phyloP scores from a whole-genome alignment of 2,329 filamentous ascomycete genomes.

The Phoma sp. region DNA sequence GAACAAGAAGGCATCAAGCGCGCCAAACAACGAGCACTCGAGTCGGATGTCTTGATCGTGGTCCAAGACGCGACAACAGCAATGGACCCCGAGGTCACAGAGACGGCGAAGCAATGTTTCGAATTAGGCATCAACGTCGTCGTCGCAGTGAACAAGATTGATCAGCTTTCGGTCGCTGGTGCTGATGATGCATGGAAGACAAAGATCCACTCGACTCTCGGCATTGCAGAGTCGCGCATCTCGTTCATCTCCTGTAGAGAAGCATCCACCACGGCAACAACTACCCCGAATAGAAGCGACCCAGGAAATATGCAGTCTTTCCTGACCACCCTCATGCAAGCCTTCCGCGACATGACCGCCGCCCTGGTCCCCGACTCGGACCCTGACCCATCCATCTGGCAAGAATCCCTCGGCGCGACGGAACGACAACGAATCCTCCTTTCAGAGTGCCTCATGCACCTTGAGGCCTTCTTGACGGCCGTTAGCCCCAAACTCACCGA shows the following conservation, averaged over 20 bases:
- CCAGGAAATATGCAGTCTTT: constrained; percentile 74
- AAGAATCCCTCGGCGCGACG: constrained; percentile 88
- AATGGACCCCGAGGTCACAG: constrained; percentile 65
- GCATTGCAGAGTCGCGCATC: constrained; percentile 53
- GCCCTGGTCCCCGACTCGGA: constrained; percentile 52
- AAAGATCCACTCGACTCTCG: constrained; percentile 30
- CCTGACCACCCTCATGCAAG: constrained; percentile 69
- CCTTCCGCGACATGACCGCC: constrained; percentile 75
- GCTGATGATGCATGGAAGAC: constrained; percentile 27
- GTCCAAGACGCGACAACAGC: constrained; percentile 75
- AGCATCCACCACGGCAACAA: constrained; percentile 39
- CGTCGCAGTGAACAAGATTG: constrained; percentile 68
- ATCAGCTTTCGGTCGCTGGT: constrained; percentile 54
- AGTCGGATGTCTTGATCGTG: constrained; percentile 85
- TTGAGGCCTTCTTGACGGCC: constrained; percentile 75
- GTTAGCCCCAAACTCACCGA: constrained; percentile 44
- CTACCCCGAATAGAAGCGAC: constrained; percentile 46
- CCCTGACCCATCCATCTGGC: constrained; percentile 71
- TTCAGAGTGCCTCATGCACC: constrained; percentile 72
- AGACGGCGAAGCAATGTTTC: constrained; percentile 60
- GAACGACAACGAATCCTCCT: constrained; percentile 87
- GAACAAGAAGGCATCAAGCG: constrained; percentile 91
- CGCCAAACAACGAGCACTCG: constrained; percentile 79
- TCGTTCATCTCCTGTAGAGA: constrained; percentile 77
- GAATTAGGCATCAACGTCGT: constrained; percentile 61